Conservation (phyloP, 106 monocot species). For the Allium fistulosum region DNA sequence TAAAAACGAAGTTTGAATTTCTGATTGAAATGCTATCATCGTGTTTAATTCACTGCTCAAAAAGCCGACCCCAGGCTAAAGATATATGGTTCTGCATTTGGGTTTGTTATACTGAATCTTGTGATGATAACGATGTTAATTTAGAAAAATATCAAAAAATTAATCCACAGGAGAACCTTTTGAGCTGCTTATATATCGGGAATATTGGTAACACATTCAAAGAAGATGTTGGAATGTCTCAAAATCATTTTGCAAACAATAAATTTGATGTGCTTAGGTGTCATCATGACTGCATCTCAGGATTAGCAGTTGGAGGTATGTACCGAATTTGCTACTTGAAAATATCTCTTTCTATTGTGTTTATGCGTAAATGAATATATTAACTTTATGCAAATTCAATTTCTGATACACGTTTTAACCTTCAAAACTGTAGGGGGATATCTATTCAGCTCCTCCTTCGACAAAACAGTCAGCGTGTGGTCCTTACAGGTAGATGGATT, state of each 20-base stretch:
- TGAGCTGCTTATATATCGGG: slow-evolving; percentile 45
- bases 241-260: not conserved
- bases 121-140: slow-evolving; percentile 10
- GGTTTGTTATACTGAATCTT: slow-evolving; percentile 13
- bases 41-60: slow-evolving; percentile 46
- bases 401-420: no score
- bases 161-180: slow-evolving; percentile 6
- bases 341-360: not conserved
- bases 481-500: slow-evolving; percentile 61
- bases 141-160: slow-evolving; percentile 16
- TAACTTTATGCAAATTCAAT: no score
- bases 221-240: slow-evolving; percentile 1
- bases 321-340: not conserved
- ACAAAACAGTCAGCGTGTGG: slow-evolving; percentile 91
- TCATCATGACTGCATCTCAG: slow-evolving; percentile 71
- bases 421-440: slow-evolving; percentile 57
- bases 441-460: slow-evolving; percentile 84
- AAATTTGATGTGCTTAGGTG: slow-evolving; percentile 37
- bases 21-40: slow-evolving; percentile 30
- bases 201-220: slow-evolving; percentile 10
- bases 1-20: slow-evolving; percentile 31
- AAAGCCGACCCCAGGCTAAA: slow-evolving; percentile 45
- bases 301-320: slow-evolving; percentile 84
- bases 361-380: no score
- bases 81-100: slow-evolving; percentile 58